Percentiles rank a stretch among this genome's conserved stretches.
These are phyloP conservation scores for Boletus bicolor DNA, from an alignment of 768 basidiomycete genomes.

Conservation along the genomic window DNA sequence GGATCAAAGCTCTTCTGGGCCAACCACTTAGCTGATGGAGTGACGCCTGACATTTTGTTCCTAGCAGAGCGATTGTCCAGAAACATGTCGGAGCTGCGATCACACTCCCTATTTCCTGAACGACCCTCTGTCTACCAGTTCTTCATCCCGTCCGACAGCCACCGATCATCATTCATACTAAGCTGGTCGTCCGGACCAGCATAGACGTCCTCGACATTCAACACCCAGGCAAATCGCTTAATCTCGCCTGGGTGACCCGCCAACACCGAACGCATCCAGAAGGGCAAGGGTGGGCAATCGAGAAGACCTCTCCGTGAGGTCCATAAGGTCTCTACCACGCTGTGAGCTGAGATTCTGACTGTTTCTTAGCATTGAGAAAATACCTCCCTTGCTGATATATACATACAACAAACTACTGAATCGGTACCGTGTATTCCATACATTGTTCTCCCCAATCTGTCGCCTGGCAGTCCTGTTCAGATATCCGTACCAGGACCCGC, in stretches of 20 bases:
- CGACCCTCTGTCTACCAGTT: background rate
- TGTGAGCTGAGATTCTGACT: background rate
- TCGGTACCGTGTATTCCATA: background rate
- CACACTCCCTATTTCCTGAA: background rate
- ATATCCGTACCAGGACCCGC: constrained; percentile 19
- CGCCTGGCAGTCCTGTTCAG: constrained; percentile 5
- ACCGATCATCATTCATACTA: background rate
- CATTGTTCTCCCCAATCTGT: background rate
- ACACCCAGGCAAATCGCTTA: background rate
- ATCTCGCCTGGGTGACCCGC: no score
- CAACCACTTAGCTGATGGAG: no score
- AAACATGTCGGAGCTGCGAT: background rate
- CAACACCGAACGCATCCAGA: background rate
- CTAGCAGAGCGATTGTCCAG: background rate
- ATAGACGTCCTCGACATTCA: background rate
- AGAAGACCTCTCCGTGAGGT: background rate
- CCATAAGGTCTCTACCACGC: background rate
- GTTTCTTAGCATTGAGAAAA: background rate
- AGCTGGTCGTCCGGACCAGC: no score
- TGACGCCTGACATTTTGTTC: background rate
- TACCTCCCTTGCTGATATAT: background rate
- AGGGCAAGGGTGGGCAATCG: background rate
- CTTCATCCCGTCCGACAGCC: background rate
- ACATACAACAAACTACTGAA: background rate
- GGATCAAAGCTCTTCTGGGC: background rate